These are phyloP conservation scores for Phaseolus coccineus DNA, from an alignment of 331 rosid species.

Conservation along the genomic window DNA sequence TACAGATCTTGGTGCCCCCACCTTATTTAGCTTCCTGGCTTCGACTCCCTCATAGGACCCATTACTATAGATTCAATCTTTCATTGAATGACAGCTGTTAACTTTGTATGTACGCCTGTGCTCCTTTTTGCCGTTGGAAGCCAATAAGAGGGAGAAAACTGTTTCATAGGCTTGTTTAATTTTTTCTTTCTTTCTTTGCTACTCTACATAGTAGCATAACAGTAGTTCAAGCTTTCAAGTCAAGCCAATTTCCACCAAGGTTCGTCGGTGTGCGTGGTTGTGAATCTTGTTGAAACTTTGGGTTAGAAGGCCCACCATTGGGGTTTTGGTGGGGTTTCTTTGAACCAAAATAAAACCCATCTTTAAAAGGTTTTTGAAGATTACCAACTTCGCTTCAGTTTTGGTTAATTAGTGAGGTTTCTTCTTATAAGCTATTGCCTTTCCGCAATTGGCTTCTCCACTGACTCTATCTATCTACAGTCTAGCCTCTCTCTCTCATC, in stretches of 20 bases:
- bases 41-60: slow-evolving; percentile 49
- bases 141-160: slow-evolving; percentile 24
- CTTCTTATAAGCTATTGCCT: slow-evolving; percentile 43
- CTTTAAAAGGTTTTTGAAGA: slow-evolving; percentile 51
- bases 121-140: slow-evolving; percentile 43
- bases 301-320: slow-evolving; percentile 70
- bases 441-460: slow-evolving; percentile 45
- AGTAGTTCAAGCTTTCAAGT: slow-evolving; percentile 42
- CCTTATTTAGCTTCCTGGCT: slow-evolving; percentile 54
- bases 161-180: not conserved
- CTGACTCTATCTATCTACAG: not conserved
- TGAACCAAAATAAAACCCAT: slow-evolving; percentile 47
- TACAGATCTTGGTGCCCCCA: slow-evolving; percentile 64
- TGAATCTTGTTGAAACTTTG: slow-evolving; percentile 46
- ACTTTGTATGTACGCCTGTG: slow-evolving; percentile 52
- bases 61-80: slow-evolving; percentile 26
- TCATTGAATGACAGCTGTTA: slow-evolving; percentile 62
- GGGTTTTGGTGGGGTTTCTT: slow-evolving; percentile 77
- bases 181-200: slow-evolving; percentile 23
- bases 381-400: slow-evolving; percentile 48
- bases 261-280: slow-evolving; percentile 44
- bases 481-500: slow-evolving; percentile 38
- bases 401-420: slow-evolving; percentile 35
- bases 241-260: slow-evolving; percentile 49
- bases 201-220: slow-evolving; percentile 18